Evolutionary conservation across 352 stramenopile genomes (phyloP).

Genomic region (Phytophthora foliorum): DNA sequence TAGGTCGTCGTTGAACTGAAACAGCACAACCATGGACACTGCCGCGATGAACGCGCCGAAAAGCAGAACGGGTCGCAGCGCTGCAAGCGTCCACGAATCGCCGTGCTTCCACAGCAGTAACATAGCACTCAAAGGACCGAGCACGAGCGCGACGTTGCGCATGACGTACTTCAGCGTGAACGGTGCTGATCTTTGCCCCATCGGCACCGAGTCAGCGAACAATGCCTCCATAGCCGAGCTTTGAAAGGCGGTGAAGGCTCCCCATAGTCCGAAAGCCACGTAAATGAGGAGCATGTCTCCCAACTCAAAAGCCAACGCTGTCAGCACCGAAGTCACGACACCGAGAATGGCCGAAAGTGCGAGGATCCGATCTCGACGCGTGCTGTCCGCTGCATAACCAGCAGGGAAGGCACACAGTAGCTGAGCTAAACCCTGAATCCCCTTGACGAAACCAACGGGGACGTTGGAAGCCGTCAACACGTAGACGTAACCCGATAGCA

Average conservation of each 20-base stretch:
- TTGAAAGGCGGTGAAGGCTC: constrained; percentile 80
- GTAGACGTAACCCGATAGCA: constrained; percentile 69
- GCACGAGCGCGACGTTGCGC: constrained; percentile 56
- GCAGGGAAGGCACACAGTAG: constrained; percentile 62
- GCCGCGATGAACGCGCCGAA: constrained; percentile 70
- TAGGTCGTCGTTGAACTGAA: constrained; percentile 84
- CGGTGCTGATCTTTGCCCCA: constrained; percentile 70
- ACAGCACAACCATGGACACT: constrained; percentile 68
- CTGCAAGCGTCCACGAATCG: constrained; percentile 76
- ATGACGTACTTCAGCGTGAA: constrained; percentile 85
- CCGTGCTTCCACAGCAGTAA: constrained; percentile 78
- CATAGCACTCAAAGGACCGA: constrained; percentile 69
- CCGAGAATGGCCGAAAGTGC: constrained; percentile 48
- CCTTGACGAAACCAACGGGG: constrained; percentile 51
- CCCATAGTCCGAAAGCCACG: constrained; percentile 79
- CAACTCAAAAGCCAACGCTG: constrained; percentile 55
- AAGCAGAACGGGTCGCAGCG: constrained; percentile 72
- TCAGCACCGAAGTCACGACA: constrained; percentile 48
- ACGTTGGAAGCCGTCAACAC: constrained; percentile 64
- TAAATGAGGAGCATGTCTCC: constrained; percentile 63
- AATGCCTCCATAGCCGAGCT: constrained; percentile 82
- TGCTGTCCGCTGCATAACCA: constrained; percentile 63
- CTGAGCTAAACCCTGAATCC: constrained; percentile 64
- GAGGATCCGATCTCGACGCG: constrained; percentile 66
- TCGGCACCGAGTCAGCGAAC: constrained; percentile 85